Percentiles rank a stretch among this genome's conserved stretches.
These are phyloP conservation scores for Clitoria ternatea DNA, from an alignment of 306 rosid genomes.

Conservation along the genomic window DNA sequence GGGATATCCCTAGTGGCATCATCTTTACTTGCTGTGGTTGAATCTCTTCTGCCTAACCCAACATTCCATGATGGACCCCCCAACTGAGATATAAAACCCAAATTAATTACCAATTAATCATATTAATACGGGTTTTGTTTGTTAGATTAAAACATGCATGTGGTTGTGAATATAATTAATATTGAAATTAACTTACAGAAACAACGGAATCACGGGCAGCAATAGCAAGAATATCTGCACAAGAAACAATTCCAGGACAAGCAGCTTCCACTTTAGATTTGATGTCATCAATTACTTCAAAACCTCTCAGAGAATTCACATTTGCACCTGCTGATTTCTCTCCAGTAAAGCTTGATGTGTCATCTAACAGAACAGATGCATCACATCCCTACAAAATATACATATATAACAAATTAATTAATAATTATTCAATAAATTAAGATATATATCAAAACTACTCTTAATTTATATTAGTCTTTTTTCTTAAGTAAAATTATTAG, in stretches of 20 bases:
- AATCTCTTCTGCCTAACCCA: slow-evolving; percentile 61
- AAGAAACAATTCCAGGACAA: slow-evolving; percentile 61
- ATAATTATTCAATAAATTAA: not conserved
- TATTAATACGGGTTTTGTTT: not conserved
- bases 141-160: too few species aligned
- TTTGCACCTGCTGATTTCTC: slow-evolving; percentile 57
- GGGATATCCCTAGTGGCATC: slow-evolving; percentile 51
- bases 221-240: slow-evolving; percentile 54
- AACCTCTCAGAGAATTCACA: slow-evolving; percentile 49
- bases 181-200: slow-evolving; percentile 35
- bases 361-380: slow-evolving; percentile 54
- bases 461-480: too few species aligned
- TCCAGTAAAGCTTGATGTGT: slow-evolving; percentile 45
- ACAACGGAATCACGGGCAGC: slow-evolving; percentile 57
- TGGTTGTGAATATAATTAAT: too few species aligned
- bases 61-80: slow-evolving; percentile 65
- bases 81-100: slow-evolving; percentile 24
- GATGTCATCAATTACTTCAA: slow-evolving; percentile 48
- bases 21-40: slow-evolving; percentile 52
- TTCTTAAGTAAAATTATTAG: too few species aligned
- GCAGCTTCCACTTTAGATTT: slow-evolving; percentile 41
- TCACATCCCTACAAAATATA: slow-evolving; percentile 50
- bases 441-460: not conserved
- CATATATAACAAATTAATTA: not conserved
- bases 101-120: not conserved